Conservation (phyloP, 1,284 basidiomycete species). For the Ceratorhiza oryzae-sativae region DNA sequence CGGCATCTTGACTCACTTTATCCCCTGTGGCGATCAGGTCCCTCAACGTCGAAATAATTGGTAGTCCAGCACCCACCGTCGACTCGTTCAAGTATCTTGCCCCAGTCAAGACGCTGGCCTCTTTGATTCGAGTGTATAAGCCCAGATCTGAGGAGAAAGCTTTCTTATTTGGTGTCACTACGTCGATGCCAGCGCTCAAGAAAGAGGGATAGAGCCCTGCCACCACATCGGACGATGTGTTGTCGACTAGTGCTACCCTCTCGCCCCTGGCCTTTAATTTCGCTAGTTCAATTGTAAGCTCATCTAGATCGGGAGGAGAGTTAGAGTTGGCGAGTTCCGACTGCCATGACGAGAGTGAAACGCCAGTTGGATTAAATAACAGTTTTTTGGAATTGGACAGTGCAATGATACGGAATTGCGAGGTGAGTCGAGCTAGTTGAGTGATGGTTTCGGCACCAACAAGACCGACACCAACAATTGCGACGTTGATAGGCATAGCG, state of each 20-base stretch:
- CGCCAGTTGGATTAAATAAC: slow-evolving; percentile 41
- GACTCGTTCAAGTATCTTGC: slow-evolving; percentile 86
- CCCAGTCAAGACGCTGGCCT: slow-evolving; percentile 62
- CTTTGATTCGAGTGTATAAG: slow-evolving; percentile 76
- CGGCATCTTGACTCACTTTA: slow-evolving; percentile 59
- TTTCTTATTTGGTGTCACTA: slow-evolving; percentile 99
- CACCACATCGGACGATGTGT: slow-evolving; percentile 87
- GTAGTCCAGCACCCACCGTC: slow-evolving; percentile 95
- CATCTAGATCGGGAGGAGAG: slow-evolving; percentile 53
- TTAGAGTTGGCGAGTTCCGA: slow-evolving; percentile 45
- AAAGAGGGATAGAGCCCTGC: slow-evolving; percentile 86
- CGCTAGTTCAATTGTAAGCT: slow-evolving; percentile 57
- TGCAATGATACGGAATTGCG: slow-evolving; percentile 69
- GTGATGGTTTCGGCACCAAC: slow-evolving; percentile 85
- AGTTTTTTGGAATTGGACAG: slow-evolving; percentile 47
- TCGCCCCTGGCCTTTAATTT: slow-evolving; percentile 57
- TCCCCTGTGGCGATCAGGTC: slow-evolving; percentile 94
- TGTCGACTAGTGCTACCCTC: slow-evolving; percentile 87
- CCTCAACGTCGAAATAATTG: slow-evolving; percentile 89
- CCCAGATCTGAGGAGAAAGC: slow-evolving; percentile 81
- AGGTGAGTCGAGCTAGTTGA: slow-evolving; percentile 68
- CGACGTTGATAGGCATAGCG: slow-evolving; percentile 59
- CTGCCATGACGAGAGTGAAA: slow-evolving; percentile 54
- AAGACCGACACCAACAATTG: slow-evolving; percentile 85
- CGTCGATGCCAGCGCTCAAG: slow-evolving; percentile 78